These are phyloP conservation scores for Yamadazyma scolyti DNA, from an alignment of 805 yeast genomes.

Conservation along the genomic window DNA sequence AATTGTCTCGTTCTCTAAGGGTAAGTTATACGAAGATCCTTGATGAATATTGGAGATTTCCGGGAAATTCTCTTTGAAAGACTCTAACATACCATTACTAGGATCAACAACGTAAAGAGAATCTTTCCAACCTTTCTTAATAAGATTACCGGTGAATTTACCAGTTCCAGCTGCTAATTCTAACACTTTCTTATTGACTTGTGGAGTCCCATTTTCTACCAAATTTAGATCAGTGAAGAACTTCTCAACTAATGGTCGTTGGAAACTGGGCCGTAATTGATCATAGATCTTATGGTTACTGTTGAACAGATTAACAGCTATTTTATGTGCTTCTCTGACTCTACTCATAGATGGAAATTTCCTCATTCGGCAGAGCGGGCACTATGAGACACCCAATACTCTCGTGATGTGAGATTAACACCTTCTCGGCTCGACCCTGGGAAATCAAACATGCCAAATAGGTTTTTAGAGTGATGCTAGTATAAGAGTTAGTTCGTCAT, in stretches of 20 bases:
- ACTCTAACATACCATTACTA: slow-evolving; percentile 51
- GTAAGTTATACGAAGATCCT: slow-evolving; percentile 47
- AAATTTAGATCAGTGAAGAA: slow-evolving; percentile 38
- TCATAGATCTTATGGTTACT: slow-evolving; percentile 52
- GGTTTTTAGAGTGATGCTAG: no score
- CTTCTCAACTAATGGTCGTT: slow-evolving; percentile 36
- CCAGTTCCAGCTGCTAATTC: slow-evolving; percentile 68
- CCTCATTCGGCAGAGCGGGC: no score
- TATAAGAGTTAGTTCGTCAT: no score
- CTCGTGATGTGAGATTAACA: no score
- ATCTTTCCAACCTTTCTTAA: slow-evolving; percentile 32
- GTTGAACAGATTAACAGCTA: slow-evolving; percentile 48
- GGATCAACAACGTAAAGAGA: slow-evolving; percentile 51
- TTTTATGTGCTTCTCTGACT: slow-evolving; percentile 21
- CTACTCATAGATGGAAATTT: no score
- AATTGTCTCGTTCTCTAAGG: slow-evolving; percentile 38
- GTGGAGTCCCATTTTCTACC: slow-evolving; percentile 9
- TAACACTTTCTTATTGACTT: slow-evolving; percentile 24
- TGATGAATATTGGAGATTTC: slow-evolving; percentile 16
- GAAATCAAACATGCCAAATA: no score
- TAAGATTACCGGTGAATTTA: slow-evolving; percentile 50
- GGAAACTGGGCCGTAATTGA: slow-evolving; percentile 48
- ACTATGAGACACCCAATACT: no score
- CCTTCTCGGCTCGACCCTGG: no score
- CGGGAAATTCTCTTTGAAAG: slow-evolving; percentile 48